Percentiles rank a stretch among this genome's conserved stretches.
phyloP scores from a whole-genome alignment of 1,284 basidiomycete genomes.

The Acaromyces ingoldii region DNA sequence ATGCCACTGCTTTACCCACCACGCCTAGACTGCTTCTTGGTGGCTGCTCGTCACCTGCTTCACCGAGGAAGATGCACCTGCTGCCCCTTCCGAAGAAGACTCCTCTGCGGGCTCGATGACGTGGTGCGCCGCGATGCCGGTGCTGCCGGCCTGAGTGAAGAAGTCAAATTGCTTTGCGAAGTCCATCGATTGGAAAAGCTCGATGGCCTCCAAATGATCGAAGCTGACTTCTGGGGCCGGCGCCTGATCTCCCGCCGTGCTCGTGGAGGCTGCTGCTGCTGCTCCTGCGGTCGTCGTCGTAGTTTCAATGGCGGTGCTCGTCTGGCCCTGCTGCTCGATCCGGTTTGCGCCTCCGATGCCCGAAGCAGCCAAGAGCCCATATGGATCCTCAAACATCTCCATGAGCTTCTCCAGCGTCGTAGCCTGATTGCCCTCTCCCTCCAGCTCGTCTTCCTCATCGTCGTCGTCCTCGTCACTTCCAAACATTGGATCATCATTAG shows the following conservation, averaged over 20 bases:
- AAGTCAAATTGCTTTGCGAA: slow-evolving; percentile 29
- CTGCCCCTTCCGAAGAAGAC: too few species aligned
- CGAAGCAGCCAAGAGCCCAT: slow-evolving; percentile 39
- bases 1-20: too few species aligned
- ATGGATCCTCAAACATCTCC: slow-evolving; percentile 46
- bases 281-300: not conserved
- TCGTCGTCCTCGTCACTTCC: slow-evolving; percentile 12
- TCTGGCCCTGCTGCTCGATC: not conserved
- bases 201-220: slow-evolving; percentile 35
- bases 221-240: slow-evolving; percentile 24
- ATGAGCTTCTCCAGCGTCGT: slow-evolving; percentile 17
- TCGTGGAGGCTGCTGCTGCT: not conserved
- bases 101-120: too few species aligned
- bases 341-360: slow-evolving; percentile 32
- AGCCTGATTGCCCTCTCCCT: slow-evolving; percentile 15
- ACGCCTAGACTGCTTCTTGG: too few species aligned
- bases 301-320: not conserved
- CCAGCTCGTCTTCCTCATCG: slow-evolving; percentile 14
- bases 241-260: too few species aligned
- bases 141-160: slow-evolving; percentile 29
- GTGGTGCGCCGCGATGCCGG: slow-evolving; percentile 40
- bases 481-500: slow-evolving; percentile 9
- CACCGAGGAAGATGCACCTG: too few species aligned
- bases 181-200: slow-evolving; percentile 28
- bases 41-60: too few species aligned